These are phyloP conservation scores for Exophiala sideris DNA, from an alignment of 2,329 filamentous ascomycete genomes.

Conservation along the genomic window DNA sequence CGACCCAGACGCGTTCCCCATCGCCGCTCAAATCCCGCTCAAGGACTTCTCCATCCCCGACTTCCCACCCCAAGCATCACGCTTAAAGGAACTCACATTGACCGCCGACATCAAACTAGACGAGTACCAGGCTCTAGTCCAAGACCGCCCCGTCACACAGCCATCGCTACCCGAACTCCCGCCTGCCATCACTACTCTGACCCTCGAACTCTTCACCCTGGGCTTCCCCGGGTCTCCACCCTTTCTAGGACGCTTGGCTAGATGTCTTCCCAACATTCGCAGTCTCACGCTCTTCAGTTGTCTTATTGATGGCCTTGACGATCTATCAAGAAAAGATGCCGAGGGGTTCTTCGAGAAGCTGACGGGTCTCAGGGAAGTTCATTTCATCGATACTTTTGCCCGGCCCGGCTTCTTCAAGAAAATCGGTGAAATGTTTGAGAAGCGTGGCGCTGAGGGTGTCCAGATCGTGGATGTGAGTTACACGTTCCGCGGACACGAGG, in stretches of 20 bases:
- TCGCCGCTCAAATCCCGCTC: constrained; percentile 47
- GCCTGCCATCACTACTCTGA: constrained; percentile 40
- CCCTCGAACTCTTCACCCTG: constrained; percentile 48
- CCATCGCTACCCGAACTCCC: constrained; percentile 39
- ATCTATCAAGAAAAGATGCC: constrained; percentile 39
- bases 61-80: constrained; percentile 44
- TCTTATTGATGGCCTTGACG: constrained; percentile 43
- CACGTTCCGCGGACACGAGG: constrained; percentile 44
- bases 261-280: constrained; percentile 41
- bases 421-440: constrained; percentile 29
- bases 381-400: constrained; percentile 49
- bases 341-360: constrained; percentile 39
- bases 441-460: constrained; percentile 29
- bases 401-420: constrained; percentile 40
- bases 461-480: constrained; percentile 48
- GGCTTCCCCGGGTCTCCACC: constrained; percentile 41
- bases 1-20: constrained; percentile 26
- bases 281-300: constrained; percentile 46
- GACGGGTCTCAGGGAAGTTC: constrained; percentile 39
- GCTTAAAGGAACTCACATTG: constrained; percentile 46
- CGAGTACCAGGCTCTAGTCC: constrained; percentile 42
- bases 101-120: constrained; percentile 49
- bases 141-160: constrained; percentile 19
- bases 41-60: constrained; percentile 44
- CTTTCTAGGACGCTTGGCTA: constrained; percentile 41